Conservation (phyloP, 768 basidiomycete species). For the Collybia nuda region DNA sequence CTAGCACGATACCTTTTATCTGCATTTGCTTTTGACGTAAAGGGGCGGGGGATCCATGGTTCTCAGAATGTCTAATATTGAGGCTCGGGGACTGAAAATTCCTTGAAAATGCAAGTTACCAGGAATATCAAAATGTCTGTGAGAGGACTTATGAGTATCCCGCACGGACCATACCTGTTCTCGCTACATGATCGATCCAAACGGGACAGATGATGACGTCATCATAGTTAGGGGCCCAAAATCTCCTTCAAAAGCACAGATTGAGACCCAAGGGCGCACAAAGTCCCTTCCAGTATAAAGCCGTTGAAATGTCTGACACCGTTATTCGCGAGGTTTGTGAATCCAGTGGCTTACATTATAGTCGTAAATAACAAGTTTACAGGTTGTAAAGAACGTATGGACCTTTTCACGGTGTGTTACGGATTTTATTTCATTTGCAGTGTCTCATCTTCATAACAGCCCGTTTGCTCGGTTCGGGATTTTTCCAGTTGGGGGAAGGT, state of each 20-base stretch:
- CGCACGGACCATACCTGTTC: too few relatives aligned
- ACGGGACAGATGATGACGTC: background rate
- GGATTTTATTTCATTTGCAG: background rate
- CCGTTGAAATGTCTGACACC: conserved; percentile 29
- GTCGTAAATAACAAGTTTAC: background rate
- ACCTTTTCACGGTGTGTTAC: conserved; percentile 55
- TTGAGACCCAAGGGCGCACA: too few relatives aligned
- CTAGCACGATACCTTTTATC: too few relatives aligned
- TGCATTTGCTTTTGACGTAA: too few relatives aligned
- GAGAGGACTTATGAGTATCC: too few relatives aligned
- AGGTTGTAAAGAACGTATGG: conserved; percentile 52
- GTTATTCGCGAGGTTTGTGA: conserved; percentile 38
- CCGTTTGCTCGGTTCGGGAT: conserved; percentile 64
- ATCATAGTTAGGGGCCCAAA: background rate
- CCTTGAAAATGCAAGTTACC: too few relatives aligned
- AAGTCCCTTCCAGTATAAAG: background rate
- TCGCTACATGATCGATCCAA: too few relatives aligned
- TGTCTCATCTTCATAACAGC: conserved; percentile 24
- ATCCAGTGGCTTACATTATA: background rate
- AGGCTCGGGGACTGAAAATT: too few relatives aligned
- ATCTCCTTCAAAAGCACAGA: too few relatives aligned
- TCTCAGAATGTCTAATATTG: too few relatives aligned
- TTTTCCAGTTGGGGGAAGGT: conserved; percentile 73
- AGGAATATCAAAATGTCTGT: too few relatives aligned
- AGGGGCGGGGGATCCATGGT: too few relatives aligned